Conservation (phyloP, 768 basidiomycete genomes). For the Lentinula aciculospora region DNA sequence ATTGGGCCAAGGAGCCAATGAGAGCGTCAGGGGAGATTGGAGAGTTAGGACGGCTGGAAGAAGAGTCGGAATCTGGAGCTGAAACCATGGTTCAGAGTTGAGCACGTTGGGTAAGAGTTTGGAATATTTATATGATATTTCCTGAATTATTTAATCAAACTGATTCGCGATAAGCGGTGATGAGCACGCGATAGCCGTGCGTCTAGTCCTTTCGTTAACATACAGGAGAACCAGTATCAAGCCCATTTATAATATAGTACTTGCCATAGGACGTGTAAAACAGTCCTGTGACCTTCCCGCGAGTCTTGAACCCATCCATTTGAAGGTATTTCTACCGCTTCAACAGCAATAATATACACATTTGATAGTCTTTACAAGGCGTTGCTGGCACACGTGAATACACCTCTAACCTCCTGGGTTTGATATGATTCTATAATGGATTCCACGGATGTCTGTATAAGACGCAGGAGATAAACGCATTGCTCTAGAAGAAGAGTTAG, state of each 20-base stretch:
- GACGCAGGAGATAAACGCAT: background rate
- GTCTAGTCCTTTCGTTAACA: background rate
- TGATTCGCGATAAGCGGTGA: background rate
- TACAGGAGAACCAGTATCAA: too few relatives aligned
- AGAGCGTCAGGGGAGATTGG: constrained; percentile 9
- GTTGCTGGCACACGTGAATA: constrained; percentile 30
- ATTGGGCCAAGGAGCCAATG: constrained; percentile 30
- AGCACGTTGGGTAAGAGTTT: background rate
- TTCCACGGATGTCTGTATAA: constrained; percentile 25
- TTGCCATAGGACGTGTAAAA: background rate
- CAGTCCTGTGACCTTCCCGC: background rate
- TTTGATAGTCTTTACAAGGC: constrained; percentile 15
- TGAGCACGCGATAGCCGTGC: background rate
- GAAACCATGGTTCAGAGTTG: background rate
- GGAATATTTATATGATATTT: background rate
- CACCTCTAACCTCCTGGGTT: constrained; percentile 20
- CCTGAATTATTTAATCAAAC: background rate
- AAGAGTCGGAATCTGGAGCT: constrained; percentile 2
- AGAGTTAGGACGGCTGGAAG: background rate
- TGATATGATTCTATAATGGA: constrained; percentile 28
- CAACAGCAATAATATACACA: background rate
- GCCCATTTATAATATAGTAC: too few relatives aligned
- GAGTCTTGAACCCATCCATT: background rate
- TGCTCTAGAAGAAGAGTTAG: background rate
- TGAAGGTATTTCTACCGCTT: background rate